Base-by-base conservation (phyloP, 129 eudicot genomes). In the Heracleum sosnowskyi region DNA sequence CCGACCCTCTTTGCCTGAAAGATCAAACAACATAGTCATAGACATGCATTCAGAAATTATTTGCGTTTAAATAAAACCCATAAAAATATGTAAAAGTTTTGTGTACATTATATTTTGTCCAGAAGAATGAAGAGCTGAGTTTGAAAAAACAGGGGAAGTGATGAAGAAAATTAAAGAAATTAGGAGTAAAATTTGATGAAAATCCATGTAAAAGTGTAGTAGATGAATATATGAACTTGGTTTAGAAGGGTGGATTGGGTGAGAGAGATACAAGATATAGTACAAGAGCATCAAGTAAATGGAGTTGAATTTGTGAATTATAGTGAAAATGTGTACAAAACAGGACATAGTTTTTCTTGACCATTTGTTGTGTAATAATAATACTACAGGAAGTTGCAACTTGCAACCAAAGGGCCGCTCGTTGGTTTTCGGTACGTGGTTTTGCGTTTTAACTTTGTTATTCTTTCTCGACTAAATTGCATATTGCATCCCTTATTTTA, bases 1-100 rank as follows among this genome's bases (percentile, higher is more conserved):
- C 82, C 44, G 91, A 86, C 37, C 63, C 83, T 42, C 17, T 68
- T 82, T 49, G 82, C 78, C 81, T 77, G 68, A 41, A 55, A 62
- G 42, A 76, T 28, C 24, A 36, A 2, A 79, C 63, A 77, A 76
- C 36, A 15, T 5, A 36, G 5, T n/a, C n/a, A 37, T 37, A 68
- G 5, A 57, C 0, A 24, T 22, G 4, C 29, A 55, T 55, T 78
- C 81, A 81, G 63, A 80, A 5, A 74, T 82, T 33, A 47, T 18
- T 60, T 39, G 71, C 29, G 41, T 34, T 9, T n/a, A 35, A 18
- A 69, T 0, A 69, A 33, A 34, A 31, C 1, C 1, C 37, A 13
- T 7, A 64, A 1, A 64, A 7, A 55, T 64, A 15, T n/a, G 24
- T 20, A 17, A 35, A 68, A 31, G 17, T 51, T 0, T 42, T 42